Evolutionary conservation across 164 flowering plant species (phyloP).

Genomic region (Magnolia kwangsiensis): DNA sequence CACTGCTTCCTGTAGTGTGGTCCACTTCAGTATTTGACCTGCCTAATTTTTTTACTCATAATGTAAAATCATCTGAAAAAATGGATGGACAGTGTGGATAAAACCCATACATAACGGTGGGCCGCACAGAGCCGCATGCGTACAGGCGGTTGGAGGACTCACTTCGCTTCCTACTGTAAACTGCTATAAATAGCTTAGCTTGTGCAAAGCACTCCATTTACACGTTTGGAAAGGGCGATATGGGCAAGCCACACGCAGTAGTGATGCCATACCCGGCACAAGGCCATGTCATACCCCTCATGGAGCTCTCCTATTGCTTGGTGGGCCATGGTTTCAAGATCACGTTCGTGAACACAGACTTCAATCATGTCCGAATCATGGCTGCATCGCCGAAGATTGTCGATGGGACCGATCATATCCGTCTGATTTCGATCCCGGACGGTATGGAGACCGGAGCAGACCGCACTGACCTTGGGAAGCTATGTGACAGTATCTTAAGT

Average conservation of each 20-base stretch:
- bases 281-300: constrained; percentile 25
- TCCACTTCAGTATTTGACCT: too few species aligned
- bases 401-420: not conserved
- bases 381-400: not conserved
- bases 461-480: not conserved
- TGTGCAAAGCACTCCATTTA: not conserved
- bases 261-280: constrained; percentile 27
- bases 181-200: too few species aligned
- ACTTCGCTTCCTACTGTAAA: too few species aligned
- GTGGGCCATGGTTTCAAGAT: constrained; percentile 23
- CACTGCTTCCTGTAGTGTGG: too few species aligned
- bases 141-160: too few species aligned
- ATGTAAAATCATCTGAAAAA: too few species aligned
- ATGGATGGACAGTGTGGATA: too few species aligned
- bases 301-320: constrained; percentile 27
- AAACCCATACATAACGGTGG: too few species aligned
- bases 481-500: not conserved
- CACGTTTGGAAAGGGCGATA: not conserved
- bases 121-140: too few species aligned
- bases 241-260: constrained; percentile 25
- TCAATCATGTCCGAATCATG: not conserved
- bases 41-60: too few species aligned
- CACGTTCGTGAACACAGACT: constrained; percentile 14
- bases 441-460: constrained; percentile 11
- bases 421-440: constrained; percentile 16